Evolutionary conservation across 768 basidiomycete species (phyloP), one percentile per base, ranked within the genome.

Genomic region (Boletus rubescentipes): DNA sequence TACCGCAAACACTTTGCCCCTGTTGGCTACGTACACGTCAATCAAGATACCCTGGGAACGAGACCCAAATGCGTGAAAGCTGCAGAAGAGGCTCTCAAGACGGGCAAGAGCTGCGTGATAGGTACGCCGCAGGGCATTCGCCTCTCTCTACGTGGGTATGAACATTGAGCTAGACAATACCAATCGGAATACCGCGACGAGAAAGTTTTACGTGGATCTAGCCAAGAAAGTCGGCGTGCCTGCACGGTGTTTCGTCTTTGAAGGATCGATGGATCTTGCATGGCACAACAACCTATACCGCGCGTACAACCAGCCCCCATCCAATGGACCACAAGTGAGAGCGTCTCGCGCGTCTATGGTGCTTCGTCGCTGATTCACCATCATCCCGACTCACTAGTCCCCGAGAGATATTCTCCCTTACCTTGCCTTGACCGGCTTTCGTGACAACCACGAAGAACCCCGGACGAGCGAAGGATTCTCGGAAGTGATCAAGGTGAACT

Each of bases 201-300:
- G 95, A 45, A 82, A 82, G 55, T 69, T 76, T 42, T 98, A 95
- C 65, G 58, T 94, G 15, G 79, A 84, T 46, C 54, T 92, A 12
- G 89, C 89, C 20, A 79, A 75, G 64, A 79, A 78, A 49, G 61
- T 77, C 3, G 69, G 77, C 0, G 74, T 86, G 1, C 76, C 79
- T 3, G 74, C 82, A 4, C 79, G 93, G 50, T 90, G 91, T 64
- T 82, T 95, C 66, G 59, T 80, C 26, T 96, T 97, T 61, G 75
- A 82, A 9, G 89, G 85, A 40, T 81, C 87, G 9, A 61, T 83
- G n/a, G 89, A 93, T 42, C 78, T 96, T 8, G 91, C 91, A 3
- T 90, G 86, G 86, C 96, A 98, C 70, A 97, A 98, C 68, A 95
- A 95, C 63, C 71, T 94, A 9, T 97, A 96, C 66, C 83, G 95